Evolutionary conservation across 2,329 filamentous ascomycete species (phyloP).

Genomic region (Aspergillus tamarii): DNA sequence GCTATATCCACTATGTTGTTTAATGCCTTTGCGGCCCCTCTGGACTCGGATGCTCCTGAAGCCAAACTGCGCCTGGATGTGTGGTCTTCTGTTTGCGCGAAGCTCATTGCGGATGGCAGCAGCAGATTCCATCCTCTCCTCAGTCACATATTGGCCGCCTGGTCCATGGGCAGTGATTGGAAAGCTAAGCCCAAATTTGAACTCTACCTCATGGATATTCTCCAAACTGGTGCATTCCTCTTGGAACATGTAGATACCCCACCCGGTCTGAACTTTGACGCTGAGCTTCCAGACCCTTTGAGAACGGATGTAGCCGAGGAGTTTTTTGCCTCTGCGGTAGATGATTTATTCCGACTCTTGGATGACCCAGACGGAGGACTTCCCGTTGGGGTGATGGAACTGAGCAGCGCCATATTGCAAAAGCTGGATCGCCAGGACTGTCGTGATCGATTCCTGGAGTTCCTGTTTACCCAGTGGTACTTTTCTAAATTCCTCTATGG

Average conservation of each 20-base stretch:
- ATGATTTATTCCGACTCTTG: slow-evolving; percentile 80
- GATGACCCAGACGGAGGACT: slow-evolving; percentile 87
- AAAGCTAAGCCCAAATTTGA: slow-evolving; percentile 87
- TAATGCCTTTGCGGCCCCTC: slow-evolving; percentile 85
- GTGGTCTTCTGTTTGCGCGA: slow-evolving; percentile 86
- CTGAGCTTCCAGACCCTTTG: slow-evolving; percentile 68
- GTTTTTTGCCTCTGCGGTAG: slow-evolving; percentile 82
- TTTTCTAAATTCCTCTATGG: slow-evolving; percentile 85
- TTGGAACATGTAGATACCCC: slow-evolving; percentile 83
- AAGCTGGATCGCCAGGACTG: slow-evolving; percentile 72
- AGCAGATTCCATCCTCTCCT: slow-evolving; percentile 78
- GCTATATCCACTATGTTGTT: slow-evolving; percentile 82
- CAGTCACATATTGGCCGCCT: slow-evolving; percentile 82
- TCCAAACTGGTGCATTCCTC: slow-evolving; percentile 90
- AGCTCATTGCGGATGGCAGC: slow-evolving; percentile 76
- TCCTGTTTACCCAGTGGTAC: slow-evolving; percentile 88
- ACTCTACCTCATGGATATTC: slow-evolving; percentile 90
- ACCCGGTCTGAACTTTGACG: slow-evolving; percentile 69
- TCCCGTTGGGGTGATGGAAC: slow-evolving; percentile 79
- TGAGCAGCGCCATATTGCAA: slow-evolving; percentile 80
- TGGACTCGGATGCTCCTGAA: slow-evolving; percentile 79
- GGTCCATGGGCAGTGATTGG: slow-evolving; percentile 86
- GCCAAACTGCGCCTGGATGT: slow-evolving; percentile 77
- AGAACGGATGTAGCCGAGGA: slow-evolving; percentile 82
- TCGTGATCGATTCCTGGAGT: slow-evolving; percentile 75